Percentiles rank a stretch among this genome's conserved stretches.
Evolutionary conservation across 805 yeast genomes (phyloP).

Genomic region (Debaryomyces hansenii): DNA sequence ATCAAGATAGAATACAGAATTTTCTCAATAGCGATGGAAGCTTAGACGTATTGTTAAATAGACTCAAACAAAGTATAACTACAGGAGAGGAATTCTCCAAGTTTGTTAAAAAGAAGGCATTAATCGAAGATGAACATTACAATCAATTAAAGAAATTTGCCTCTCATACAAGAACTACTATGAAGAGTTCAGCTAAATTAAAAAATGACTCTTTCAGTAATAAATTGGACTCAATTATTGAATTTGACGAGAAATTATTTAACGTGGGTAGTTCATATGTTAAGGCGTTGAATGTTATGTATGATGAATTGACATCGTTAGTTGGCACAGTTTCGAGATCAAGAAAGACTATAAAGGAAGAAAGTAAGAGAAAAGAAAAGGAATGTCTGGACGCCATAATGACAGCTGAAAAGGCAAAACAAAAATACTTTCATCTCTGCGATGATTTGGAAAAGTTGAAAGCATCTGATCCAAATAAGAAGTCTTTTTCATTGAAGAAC

Average conservation of each 20-base stretch:
- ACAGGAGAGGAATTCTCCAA: conserved; percentile 85
- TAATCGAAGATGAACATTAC: conserved; percentile 75
- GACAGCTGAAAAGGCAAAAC: conserved; percentile 86
- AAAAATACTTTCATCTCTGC: conserved; percentile 70
- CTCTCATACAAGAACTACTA: conserved; percentile 48
- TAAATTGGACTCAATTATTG: conserved; percentile 67
- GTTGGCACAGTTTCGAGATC: conserved; percentile 66
- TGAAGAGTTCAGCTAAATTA: conserved; percentile 45
- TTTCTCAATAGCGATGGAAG: conserved; percentile 73
- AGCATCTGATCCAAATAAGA: conserved; percentile 79
- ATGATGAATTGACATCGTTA: conserved; percentile 76
- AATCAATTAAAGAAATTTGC: conserved; percentile 73
- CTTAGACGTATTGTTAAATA: conserved; percentile 64
- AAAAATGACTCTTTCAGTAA: conserved; percentile 65
- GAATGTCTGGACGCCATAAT: conserved; percentile 80
- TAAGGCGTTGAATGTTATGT: conserved; percentile 78
- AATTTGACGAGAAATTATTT: conserved; percentile 71
- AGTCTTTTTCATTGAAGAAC: conserved; percentile 76
- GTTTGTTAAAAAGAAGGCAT: conserved; percentile 75
- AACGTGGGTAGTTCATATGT: conserved; percentile 76
- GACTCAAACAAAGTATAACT: conserved; percentile 76
- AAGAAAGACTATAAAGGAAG: conserved; percentile 79
- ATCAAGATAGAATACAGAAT: conserved; percentile 49
- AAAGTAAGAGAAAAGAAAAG: conserved; percentile 77
- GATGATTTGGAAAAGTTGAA: conserved; percentile 83